Evolutionary conservation across 352 stramenopile species (phyloP).

Genomic region (Phytophthora megakarya): DNA sequence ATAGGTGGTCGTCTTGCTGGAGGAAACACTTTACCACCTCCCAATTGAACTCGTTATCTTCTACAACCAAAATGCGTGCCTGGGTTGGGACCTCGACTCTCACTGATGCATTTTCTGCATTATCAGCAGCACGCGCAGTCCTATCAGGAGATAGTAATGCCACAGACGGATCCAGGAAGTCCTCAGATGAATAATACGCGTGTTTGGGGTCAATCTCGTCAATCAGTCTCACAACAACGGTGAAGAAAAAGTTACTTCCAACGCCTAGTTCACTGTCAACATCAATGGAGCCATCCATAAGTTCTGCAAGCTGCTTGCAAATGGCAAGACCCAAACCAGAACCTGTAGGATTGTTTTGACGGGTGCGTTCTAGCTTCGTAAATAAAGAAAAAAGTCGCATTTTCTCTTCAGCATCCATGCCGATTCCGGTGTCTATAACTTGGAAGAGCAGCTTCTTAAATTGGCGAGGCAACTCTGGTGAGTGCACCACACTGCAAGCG

Average conservation of each 20-base stretch:
- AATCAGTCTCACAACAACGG: conserved; percentile 61
- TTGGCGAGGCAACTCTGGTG: conserved; percentile 50
- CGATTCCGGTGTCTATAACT: conserved; percentile 81
- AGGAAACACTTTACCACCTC: conserved; percentile 74
- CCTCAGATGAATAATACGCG: conserved; percentile 50
- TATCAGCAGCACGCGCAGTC: conserved; percentile 35
- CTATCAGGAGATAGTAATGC: conserved; percentile 19
- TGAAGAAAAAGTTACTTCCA: conserved; percentile 84
- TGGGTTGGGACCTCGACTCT: conserved; percentile 40
- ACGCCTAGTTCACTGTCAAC: conserved; percentile 73
- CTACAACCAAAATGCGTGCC: conserved; percentile 63
- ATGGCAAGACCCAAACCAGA: conserved; percentile 84
- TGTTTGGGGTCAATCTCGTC: conserved; percentile 47
- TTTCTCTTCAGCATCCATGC: conserved; percentile 80
- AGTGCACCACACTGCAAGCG: conserved; percentile 59
- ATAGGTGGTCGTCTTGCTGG: conserved; percentile 61
- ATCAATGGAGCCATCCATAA: conserved; percentile 86
- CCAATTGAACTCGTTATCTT: conserved; percentile 80
- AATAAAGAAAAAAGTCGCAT: conserved; percentile 77
- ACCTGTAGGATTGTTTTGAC: conserved; percentile 81
- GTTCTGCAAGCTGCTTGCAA: conserved; percentile 83
- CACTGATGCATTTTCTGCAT: conserved; percentile 27
- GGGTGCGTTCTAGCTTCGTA: conserved; percentile 73
- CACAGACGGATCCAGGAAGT: conserved; percentile 45
- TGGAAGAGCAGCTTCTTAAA: conserved; percentile 79